These are phyloP conservation scores for Niveomyces coronatus DNA, from an alignment of 2,329 filamentous ascomycete species.

Conservation along the genomic window DNA sequence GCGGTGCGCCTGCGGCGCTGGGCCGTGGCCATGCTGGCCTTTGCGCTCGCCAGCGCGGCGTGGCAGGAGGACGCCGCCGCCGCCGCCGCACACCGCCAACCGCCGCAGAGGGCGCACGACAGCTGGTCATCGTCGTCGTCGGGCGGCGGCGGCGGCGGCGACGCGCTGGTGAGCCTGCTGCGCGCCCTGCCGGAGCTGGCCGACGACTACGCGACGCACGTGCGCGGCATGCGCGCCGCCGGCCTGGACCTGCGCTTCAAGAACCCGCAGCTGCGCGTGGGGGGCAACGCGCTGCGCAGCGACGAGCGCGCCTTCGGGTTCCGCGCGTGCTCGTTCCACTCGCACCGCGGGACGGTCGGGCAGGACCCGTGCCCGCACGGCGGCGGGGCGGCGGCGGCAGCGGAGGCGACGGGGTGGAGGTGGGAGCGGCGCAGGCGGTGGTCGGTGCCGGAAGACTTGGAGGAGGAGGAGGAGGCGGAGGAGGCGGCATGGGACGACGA, in stretches of 20 bases:
- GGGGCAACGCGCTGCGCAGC: slow-evolving; percentile 43
- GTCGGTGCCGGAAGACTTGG: not conserved
- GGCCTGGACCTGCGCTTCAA: slow-evolving; percentile 44
- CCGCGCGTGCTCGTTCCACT: slow-evolving; percentile 50
- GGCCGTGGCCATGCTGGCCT: slow-evolving; percentile 52
- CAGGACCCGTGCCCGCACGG: slow-evolving; percentile 42
- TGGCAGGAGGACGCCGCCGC: slow-evolving; percentile 17
- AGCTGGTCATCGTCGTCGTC: not conserved
- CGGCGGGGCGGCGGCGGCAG: not conserved
- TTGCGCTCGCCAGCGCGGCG: slow-evolving; percentile 31
- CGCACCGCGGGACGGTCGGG: slow-evolving; percentile 43
- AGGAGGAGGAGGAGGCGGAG: not conserved
- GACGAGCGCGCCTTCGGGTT: slow-evolving; percentile 51
- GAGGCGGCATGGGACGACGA: not conserved
- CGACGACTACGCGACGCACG: slow-evolving; percentile 41
- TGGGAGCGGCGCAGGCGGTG: not conserved
- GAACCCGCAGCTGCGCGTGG: slow-evolving; percentile 50
- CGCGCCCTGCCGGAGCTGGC: slow-evolving; percentile 34
- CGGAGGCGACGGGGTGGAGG: not conserved
- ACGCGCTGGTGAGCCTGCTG: slow-evolving; percentile 33
- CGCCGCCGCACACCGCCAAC: slow-evolving; percentile 9
- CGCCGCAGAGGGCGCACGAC: not conserved
- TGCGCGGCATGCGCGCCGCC: slow-evolving; percentile 40
- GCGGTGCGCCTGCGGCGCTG: slow-evolving; percentile 46
- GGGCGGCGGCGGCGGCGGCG: slow-evolving; percentile 6